These are phyloP conservation scores for Fusarium gaditjirri DNA, from an alignment of 2,329 filamentous ascomycete genomes.

Conservation along the genomic window DNA sequence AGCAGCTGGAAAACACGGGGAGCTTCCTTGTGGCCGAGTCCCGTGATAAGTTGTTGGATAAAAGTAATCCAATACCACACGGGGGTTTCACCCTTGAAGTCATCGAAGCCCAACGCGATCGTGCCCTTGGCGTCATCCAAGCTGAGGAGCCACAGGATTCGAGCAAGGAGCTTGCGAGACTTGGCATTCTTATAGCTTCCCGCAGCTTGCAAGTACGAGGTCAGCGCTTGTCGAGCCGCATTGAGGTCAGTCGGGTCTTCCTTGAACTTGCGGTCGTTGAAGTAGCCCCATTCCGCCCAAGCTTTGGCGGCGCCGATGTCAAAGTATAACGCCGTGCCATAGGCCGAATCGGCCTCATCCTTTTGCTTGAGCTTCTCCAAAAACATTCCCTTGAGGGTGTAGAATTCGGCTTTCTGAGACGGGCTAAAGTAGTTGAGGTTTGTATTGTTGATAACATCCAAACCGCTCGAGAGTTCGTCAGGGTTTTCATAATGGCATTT, in stretches of 20 bases:
- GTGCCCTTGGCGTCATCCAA: constrained; percentile 88
- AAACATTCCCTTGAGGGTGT: constrained; percentile 99
- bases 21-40: constrained; percentile 90
- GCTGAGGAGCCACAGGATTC: constrained; percentile 95
- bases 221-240: constrained; percentile 89
- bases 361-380: constrained; percentile 91
- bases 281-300: constrained; percentile 99
- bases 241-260: constrained; percentile 84
- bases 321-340: constrained; percentile 94
- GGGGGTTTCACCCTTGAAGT: constrained; percentile 96
- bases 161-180: constrained; percentile 89
- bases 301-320: constrained; percentile 96
- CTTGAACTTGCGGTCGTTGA: constrained; percentile 97
- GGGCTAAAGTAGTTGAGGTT: constrained; percentile 98
- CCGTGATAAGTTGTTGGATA: constrained; percentile 94
- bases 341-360: constrained; percentile 91
- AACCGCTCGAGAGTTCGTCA: constrained; percentile 87
- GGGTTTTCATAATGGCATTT: constrained; percentile 99
- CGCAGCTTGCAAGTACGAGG: constrained; percentile 94
- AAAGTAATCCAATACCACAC: constrained; percentile 99
- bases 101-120: constrained; percentile 87
- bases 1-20: constrained; percentile 87
- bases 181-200: constrained; percentile 98
- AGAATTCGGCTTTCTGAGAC: constrained; percentile 98
- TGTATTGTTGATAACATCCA: constrained; percentile 99